Percentiles rank a stretch among this genome's conserved stretches.
Conservation (phyloP, 2,329 filamentous ascomycete species). For the Meredithiella fracta region DNA sequence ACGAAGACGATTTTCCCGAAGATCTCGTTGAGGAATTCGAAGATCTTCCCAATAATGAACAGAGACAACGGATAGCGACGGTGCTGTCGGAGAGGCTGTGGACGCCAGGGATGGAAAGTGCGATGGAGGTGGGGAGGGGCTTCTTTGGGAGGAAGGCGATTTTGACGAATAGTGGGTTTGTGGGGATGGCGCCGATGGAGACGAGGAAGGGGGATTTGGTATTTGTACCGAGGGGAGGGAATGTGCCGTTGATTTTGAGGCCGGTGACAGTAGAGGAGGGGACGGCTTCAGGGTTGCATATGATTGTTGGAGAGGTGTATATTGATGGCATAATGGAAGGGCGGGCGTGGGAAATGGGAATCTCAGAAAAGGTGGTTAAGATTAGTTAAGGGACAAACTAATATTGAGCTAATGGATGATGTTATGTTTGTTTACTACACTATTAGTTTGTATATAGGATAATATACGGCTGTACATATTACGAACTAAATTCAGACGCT, state of each 20-base stretch:
- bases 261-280: slow-evolving; percentile 1
- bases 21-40: neutral
- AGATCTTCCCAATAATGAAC: neutral
- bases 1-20: neutral
- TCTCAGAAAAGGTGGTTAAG: slow-evolving; percentile 5
- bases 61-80: neutral
- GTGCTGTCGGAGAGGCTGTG: neutral
- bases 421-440: neutral
- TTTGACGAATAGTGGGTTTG: slow-evolving; percentile 5
- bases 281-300: slow-evolving; percentile 3
- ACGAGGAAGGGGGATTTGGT: slow-evolving; percentile 5
- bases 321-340: slow-evolving; percentile 9
- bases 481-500: neutral
- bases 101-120: neutral
- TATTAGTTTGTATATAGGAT: too few species aligned
- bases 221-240: slow-evolving; percentile 9
- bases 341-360: slow-evolving; percentile 8
- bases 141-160: slow-evolving; percentile 7
- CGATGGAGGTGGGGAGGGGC: neutral
- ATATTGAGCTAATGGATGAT: neutral
- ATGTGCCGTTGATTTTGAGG: slow-evolving; percentile 6
- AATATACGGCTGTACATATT: too few species aligned
- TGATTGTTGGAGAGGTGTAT: slow-evolving; percentile 6
- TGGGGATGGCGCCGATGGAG: slow-evolving; percentile 3
- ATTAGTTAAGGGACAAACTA: neutral